These are phyloP conservation scores for Aspergillus funiculosus DNA, from an alignment of 495 filamentous ascomycete species.

Conservation along the genomic window DNA sequence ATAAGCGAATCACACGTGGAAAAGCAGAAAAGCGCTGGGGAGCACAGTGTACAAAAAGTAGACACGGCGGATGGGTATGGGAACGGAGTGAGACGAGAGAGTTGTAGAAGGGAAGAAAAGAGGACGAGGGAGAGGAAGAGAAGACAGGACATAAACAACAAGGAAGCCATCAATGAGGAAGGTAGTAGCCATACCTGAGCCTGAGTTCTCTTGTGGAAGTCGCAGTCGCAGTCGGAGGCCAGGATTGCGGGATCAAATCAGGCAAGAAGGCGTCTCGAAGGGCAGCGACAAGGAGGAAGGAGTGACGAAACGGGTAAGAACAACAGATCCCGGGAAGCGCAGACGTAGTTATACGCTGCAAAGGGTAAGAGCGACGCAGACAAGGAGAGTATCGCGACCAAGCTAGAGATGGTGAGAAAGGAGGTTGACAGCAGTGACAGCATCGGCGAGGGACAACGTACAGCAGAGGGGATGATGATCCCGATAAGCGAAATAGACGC, in stretches of 20 bases:
- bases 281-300: slow-evolving; percentile 3
- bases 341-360: neutral
- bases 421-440: slow-evolving; percentile 8
- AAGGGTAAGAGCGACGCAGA: neutral
- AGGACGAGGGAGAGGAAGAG: neutral
- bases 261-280: neutral
- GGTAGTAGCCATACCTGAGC: slow-evolving; percentile 15
- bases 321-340: no score
- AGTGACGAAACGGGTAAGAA: neutral
- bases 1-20: neutral
- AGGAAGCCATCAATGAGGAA: slow-evolving; percentile 5
- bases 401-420: neutral
- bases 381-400: neutral
- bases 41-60: neutral
- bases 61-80: neutral
- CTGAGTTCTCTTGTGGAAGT: slow-evolving; percentile 3
- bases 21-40: neutral
- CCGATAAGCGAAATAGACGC: slow-evolving; percentile 24
- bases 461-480: slow-evolving; percentile 9
- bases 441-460: slow-evolving; percentile 5
- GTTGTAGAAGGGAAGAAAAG: slow-evolving; percentile 1
- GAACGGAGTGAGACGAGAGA: neutral
- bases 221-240: slow-evolving; percentile 13
- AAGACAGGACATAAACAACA: neutral
- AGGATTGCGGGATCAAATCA: neutral